Evolutionary conservation across 2,329 filamentous ascomycete genomes (phyloP), one percentile per base, ranked within the genome.

Genomic region (Penicillium sp.): DNA sequence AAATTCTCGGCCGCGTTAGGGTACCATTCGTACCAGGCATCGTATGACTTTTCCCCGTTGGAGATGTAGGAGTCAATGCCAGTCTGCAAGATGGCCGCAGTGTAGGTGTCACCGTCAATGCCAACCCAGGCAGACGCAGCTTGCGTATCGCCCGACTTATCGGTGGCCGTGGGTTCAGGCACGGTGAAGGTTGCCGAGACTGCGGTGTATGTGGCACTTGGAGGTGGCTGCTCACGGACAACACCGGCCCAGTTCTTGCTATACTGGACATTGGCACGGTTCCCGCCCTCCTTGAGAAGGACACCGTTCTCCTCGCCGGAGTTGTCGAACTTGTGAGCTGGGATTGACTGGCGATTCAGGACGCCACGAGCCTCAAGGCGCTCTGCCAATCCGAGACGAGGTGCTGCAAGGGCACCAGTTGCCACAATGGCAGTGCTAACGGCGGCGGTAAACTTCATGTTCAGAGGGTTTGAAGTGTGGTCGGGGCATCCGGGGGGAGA

Each of bases 11-110:
- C 80, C 64, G 81, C 81, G 67, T 85, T 81, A 0, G 84, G 84
- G 65, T 82, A 85, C 84, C 84, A 87, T 71, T 87, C 84, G 67
- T 84, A 87, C 84, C 85, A 87, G 17, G 84, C 82, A 57, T 83
- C 80, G 66, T 81, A 87, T 6, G 70, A 75, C n/a, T 61, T 57
- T 15, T 70, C 41, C 7, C 69, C 72, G n/a, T 76, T 73, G n/a
- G 78, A 67, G 43, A 82, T 73, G 54, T 79, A 81, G 69, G 84
- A 84, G 71, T 86, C 84, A 38, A 87, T 73, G 35, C 84, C 85
- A 1, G 83, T 83, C 69, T 86, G 84, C 5, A 87, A 73, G 55
- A 86, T 85, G 7, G 83, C 82, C 2, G 74, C 76, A 17, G 69
- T 69, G 71, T 83, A 86, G 5, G 83, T 84, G 65, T 86, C 83